Base-by-base conservation (phyloP, 2,329 filamentous ascomycete species). In the Epichloe aotearoae region DNA sequence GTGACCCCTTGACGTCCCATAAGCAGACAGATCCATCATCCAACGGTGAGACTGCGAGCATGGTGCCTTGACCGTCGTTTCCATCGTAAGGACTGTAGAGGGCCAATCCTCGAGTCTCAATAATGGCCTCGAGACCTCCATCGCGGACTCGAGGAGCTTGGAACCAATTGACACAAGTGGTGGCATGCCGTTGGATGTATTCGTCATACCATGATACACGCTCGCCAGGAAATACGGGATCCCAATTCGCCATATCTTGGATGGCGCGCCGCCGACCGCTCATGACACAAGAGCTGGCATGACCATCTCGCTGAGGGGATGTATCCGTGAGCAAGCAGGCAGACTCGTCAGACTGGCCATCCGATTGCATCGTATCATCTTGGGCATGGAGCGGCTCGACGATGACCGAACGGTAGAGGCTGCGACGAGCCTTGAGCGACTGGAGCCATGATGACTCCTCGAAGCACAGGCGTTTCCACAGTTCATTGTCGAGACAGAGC, bases 1-100 rank as follows among this genome's bases (percentile, higher is more conserved):
- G 69, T 33, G 73, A 76, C 1, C 76, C 77, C 50, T 76, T 80
- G 47, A 87, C 70, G 61, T 95, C 86, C 89, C 89, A 96, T 6
- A 95, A 68, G 58, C 84, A 87, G n/a, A 96, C 76, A 48, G 86
- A 88, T 0, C 89, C 89, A 62, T 96, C 87, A 52, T 94, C 88
- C 7, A 95, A 71, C 2, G 89, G 88, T 0, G 85, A 83, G 15
- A 95, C 75, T 0, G 87, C 81, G 50, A 83, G 72, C 54, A 74
- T 55, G 3, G 68, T 69, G 33, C 67, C 69, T 15, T 58, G 50
- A 3, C 61, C 61, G 15, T 75, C 72, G 23, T 77, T 71, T 17
- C 76, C 67, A n/a, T 72, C 68, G 36, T 72, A 73, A 1, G 73
- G 71, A 20, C 67, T 70, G 58, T 84, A 82, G 8, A 93, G 62